Evolutionary conservation across 257 asterid species (phyloP).

Genomic region (Solanum appendiculatum): DNA sequence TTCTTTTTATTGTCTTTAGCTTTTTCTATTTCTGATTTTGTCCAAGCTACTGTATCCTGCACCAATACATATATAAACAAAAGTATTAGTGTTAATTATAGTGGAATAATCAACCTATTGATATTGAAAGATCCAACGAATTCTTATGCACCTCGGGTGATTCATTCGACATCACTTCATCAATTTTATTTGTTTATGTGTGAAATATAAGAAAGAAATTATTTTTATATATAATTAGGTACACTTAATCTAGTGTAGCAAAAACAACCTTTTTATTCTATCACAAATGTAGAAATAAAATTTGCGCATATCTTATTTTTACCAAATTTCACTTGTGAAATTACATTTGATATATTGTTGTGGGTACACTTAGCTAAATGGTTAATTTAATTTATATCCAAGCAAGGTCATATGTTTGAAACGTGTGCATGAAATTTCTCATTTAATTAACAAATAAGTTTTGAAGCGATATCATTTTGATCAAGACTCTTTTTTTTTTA

Average conservation of each 20-base stretch:
- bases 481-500: too few relatives aligned
- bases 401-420: background rate
- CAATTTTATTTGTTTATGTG: background rate
- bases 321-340: too few relatives aligned
- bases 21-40: background rate
- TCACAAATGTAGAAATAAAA: background rate
- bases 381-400: background rate
- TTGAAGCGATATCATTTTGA: too few relatives aligned
- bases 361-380: background rate
- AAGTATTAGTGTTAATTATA: background rate
- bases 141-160: background rate
- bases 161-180: background rate
- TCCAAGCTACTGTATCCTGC: constrained; percentile 1
- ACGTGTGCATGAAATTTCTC: background rate
- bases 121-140: background rate
- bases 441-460: too few relatives aligned
- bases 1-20: background rate
- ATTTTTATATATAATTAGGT: too few relatives aligned
- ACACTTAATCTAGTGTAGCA: background rate
- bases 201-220: background rate
- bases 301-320: too few relatives aligned
- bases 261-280: too few relatives aligned
- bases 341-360: background rate
- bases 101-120: background rate
- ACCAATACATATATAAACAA: background rate